Conservation (phyloP, 108 stramenopile genomes). For the Skeletonema marinoi region DNA sequence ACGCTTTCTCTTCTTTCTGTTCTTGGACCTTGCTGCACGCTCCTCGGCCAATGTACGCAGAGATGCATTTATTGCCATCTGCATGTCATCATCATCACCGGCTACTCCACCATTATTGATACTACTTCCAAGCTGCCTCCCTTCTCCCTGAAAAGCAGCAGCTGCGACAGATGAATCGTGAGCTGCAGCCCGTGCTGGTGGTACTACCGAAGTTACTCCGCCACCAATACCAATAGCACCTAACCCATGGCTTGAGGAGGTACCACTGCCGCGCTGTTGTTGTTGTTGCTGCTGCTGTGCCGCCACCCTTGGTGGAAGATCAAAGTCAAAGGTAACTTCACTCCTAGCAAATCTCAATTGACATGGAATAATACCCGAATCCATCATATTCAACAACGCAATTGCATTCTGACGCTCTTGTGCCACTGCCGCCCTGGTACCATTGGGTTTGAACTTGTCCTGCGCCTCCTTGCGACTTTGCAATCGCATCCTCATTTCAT, state of each 20-base stretch:
- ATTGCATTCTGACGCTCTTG: not conserved
- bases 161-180: not conserved
- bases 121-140: slow-evolving; percentile 10
- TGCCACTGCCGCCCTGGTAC: not conserved
- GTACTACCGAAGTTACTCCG: too few species aligned
- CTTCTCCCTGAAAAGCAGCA: slow-evolving; percentile 12
- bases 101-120: not conserved
- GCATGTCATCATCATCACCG: not conserved
- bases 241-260: not conserved
- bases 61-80: slow-evolving; percentile 8
- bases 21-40: not conserved
- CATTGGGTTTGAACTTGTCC: not conserved
- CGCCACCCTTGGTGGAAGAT: not conserved
- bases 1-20: not conserved
- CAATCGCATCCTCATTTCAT: not conserved
- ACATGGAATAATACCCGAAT: not conserved
- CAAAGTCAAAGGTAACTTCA: slow-evolving; percentile 4
- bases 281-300: not conserved
- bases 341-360: slow-evolving; percentile 9
- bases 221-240: not conserved
- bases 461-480: slow-evolving; percentile 1
- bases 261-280: not conserved
- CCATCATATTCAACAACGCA: not conserved
- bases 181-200: too few species aligned
- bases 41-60: slow-evolving; percentile 8